Evolutionary conservation across 1,284 basidiomycete species (phyloP), one percentile per base, ranked within the genome.

Genomic region (Tilletia indica): DNA sequence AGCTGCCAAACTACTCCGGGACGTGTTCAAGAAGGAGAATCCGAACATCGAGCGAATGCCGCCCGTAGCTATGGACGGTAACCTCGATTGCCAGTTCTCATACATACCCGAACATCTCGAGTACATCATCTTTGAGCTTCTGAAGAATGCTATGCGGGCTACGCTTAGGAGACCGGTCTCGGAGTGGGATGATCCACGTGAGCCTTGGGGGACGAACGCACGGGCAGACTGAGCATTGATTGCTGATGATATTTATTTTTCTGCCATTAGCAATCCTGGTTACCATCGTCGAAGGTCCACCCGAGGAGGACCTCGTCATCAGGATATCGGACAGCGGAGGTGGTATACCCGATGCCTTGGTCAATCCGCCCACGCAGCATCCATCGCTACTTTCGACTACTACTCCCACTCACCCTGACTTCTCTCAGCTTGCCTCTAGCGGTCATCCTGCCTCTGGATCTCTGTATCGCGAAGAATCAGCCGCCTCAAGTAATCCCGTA

Each of bases 81-180:
- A 93, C 80, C 76, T 89, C 34, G 88, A 90, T 61, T 90, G 89
- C 2, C 89, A 86, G 71, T 93, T 96, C 84, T 87, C 93, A 0
- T 96, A 94, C 82, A 93, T 96, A 74, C 88, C 89, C 49, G 93
- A 94, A 82, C 93, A 96, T 84, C 86, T 96, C 67, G 93, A 76
- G 64, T 96, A 94, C 82, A 92, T 95, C 72, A 85, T 94, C 14
- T 94, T 95, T 78, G 93, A 96, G 81, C 84, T 96, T 34, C 80
- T 95, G 77, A 94, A 94, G 84, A 94, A 94, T 81, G 92, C 73
- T 67, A 75, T 80, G 68, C 72, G 79, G 42, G 76, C 80, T 2
- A 84, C 82, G 36, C 81, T 81, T 34, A 21, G 74, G 36, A 73
- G 71, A 39, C 72, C 76, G 36, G 69, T 67, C 21, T 34, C 71